phyloP scores from a whole-genome alignment of 129 eudicot species.

The Lonicera japonica region DNA sequence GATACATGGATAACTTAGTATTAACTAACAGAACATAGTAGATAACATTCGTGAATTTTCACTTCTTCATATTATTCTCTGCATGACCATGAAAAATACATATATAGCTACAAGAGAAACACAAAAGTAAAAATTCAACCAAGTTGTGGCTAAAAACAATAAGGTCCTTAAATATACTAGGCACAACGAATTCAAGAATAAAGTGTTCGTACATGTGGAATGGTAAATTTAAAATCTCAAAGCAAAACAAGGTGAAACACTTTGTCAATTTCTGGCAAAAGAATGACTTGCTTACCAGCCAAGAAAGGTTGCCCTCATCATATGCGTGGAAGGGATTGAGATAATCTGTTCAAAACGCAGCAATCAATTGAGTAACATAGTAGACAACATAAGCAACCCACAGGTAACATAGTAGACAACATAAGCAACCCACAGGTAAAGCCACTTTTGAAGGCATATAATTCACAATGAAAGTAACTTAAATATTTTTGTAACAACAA shows the following conservation, averaged over 20 bases:
- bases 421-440: neutral
- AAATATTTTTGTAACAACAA: too few relatives aligned
- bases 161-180: too few relatives aligned
- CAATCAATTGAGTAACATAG: too few relatives aligned
- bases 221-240: too few relatives aligned
- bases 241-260: too few relatives aligned
- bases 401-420: neutral
- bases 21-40: neutral
- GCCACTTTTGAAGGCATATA: neutral
- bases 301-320: conserved; percentile 98
- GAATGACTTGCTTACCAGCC: conserved; percentile 69
- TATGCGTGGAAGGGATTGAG: conserved; percentile 97
- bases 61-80: neutral
- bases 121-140: neutral
- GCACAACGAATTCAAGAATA: too few relatives aligned
- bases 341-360: conserved; percentile 49
- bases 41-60: neutral
- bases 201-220: too few relatives aligned
- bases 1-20: neutral
- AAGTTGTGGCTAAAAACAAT: too few relatives aligned
- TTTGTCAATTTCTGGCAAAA: neutral
- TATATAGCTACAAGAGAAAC: too few relatives aligned
- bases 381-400: neutral
- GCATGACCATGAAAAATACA: too few relatives aligned
- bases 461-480: too few relatives aligned